These are phyloP conservation scores for Austroboletus eburneus DNA, from an alignment of 768 basidiomycete genomes.

Conservation along the genomic window DNA sequence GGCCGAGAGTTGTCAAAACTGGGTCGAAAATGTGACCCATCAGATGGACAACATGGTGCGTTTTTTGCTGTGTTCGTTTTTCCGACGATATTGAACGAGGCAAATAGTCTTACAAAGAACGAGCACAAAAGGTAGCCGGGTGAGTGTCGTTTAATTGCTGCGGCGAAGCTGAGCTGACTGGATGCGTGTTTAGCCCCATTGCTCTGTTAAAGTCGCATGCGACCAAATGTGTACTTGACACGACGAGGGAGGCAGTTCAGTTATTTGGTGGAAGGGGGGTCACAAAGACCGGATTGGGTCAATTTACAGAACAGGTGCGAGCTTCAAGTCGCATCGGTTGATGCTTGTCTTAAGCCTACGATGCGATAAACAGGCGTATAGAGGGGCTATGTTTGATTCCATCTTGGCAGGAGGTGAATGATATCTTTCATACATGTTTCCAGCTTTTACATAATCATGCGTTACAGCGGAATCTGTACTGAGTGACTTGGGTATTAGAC, in stretches of 20 bases:
- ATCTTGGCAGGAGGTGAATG: constrained; percentile 23
- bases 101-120: constrained; percentile 58
- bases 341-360: neutral
- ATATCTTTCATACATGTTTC: neutral
- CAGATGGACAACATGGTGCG: constrained; percentile 78
- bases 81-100: constrained; percentile 18
- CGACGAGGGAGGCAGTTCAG: constrained; percentile 67
- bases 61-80: neutral
- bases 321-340: constrained; percentile 31
- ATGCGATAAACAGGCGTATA: constrained; percentile 15
- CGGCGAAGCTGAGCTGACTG: neutral
- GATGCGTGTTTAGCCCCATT: constrained; percentile 40
- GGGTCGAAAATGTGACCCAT: constrained; percentile 76
- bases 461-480: constrained; percentile 54
- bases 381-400: constrained; percentile 18
- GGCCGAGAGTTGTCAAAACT: constrained; percentile 68
- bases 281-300: constrained; percentile 80
- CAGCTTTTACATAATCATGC: neutral
- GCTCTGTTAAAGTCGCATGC: constrained; percentile 55
- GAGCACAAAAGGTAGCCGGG: constrained; percentile 66
- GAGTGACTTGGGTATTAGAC: constrained; percentile 56
- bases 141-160: constrained; percentile 15
- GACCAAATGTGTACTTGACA: constrained; percentile 52
- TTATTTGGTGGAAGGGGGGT: constrained; percentile 87
- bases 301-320: constrained; percentile 62